Conservation (phyloP, 345 rosid species). For the Rhizophora mangle region DNA sequence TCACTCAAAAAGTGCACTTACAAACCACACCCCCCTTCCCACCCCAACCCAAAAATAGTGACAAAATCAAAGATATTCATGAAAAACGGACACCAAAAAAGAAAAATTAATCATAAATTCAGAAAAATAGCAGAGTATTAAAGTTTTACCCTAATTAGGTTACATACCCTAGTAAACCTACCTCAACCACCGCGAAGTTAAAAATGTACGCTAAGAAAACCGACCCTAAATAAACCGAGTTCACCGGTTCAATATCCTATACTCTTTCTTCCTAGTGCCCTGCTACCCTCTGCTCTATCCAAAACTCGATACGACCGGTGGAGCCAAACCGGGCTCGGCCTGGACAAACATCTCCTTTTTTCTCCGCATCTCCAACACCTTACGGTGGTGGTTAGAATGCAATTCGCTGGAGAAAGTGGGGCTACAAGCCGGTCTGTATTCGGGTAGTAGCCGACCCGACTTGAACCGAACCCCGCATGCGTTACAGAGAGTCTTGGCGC, state of each 20-base stretch:
- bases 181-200: conserved; percentile 27
- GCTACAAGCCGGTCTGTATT: conserved; percentile 90
- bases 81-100: neutral
- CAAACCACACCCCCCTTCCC: neutral
- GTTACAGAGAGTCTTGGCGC: conserved; percentile 85
- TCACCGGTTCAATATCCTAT: conserved; percentile 2
- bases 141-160: conserved; percentile 31
- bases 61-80: neutral
- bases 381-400: conserved; percentile 89
- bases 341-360: conserved; percentile 40
- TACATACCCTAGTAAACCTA: conserved; percentile 39
- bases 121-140: neutral
- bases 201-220: conserved; percentile 25
- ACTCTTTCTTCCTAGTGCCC: conserved; percentile 11
- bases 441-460: conserved; percentile 85
- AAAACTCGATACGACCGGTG: conserved; percentile 52
- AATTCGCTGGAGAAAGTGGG: conserved; percentile 72
- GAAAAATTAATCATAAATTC: neutral
- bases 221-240: conserved; percentile 19
- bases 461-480: conserved; percentile 92
- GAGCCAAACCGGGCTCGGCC: conserved; percentile 34
- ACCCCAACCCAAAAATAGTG: neutral
- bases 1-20: too few relatives aligned
- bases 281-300: conserved; percentile 18
- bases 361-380: conserved; percentile 79